A percentile compares a stretch with the other conserved stretches of the same genome.
These are phyloP conservation scores for Penicillium ucsense DNA, from an alignment of 495 filamentous ascomycete species.

Conservation along the genomic window DNA sequence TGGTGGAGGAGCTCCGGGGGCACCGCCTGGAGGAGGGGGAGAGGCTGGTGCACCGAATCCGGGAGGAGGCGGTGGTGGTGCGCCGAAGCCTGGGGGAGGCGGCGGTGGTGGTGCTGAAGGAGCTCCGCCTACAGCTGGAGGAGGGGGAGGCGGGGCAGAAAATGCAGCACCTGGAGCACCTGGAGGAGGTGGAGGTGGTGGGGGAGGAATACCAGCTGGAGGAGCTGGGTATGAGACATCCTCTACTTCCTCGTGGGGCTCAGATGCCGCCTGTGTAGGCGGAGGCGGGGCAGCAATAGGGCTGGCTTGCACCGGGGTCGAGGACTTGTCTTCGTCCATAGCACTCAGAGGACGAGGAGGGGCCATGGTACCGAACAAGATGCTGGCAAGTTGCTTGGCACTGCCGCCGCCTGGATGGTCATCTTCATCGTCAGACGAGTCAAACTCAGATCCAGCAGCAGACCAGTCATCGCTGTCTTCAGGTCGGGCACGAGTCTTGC, in stretches of 20 bases:
- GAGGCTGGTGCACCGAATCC: slow-evolving; percentile 18
- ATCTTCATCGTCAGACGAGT: slow-evolving; percentile 58
- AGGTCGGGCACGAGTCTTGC: slow-evolving; percentile 47
- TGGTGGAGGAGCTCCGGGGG: slow-evolving; percentile 15
- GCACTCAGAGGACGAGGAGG: slow-evolving; percentile 83
- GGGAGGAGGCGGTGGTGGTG: slow-evolving; percentile 24
- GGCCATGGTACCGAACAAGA: slow-evolving; percentile 94
- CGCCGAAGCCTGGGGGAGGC: slow-evolving; percentile 20
- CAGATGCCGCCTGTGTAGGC: slow-evolving; percentile 19
- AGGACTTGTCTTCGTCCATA: slow-evolving; percentile 54
- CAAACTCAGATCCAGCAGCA: slow-evolving; percentile 67
- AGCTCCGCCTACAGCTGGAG: slow-evolving; percentile 17
- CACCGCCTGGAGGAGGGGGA: slow-evolving; percentile 14
- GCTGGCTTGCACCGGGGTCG: slow-evolving; percentile 29
- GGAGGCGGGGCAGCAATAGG: slow-evolving; percentile 19
- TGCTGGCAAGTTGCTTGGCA: slow-evolving; percentile 85
- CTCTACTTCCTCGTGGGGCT: slow-evolving; percentile 20
- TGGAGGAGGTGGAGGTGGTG: slow-evolving; percentile 29
- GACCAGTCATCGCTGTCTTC: slow-evolving; percentile 87
- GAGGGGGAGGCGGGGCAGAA: slow-evolving; percentile 16
- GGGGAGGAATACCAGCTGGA: slow-evolving; percentile 21
- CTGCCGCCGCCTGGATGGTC: slow-evolving; percentile 66
- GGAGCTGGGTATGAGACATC: slow-evolving; percentile 21
- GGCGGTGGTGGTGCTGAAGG: slow-evolving; percentile 27
- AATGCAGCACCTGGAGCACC: slow-evolving; percentile 13